Evolutionary conservation across 768 basidiomycete species (phyloP).

Genomic region (Mycena pura): DNA sequence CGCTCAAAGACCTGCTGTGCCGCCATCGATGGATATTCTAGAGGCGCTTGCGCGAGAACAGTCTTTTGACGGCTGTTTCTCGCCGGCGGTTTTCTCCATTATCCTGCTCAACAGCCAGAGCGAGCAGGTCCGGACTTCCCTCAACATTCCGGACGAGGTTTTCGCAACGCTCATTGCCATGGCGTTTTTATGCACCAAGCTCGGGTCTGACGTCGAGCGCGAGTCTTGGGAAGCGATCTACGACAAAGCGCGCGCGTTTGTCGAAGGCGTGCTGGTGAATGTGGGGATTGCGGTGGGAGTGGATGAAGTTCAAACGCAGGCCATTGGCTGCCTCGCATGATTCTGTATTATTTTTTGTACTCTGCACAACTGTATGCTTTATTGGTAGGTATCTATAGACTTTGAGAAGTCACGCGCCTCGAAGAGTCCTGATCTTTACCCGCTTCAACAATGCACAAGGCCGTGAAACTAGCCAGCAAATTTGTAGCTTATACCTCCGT

Average conservation of each 20-base stretch:
- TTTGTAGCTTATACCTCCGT: conserved; percentile 14
- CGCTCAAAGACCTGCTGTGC: no score
- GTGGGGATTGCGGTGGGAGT: not conserved
- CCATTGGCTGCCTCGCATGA: no score
- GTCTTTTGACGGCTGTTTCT: conserved; percentile 27
- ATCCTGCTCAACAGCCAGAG: conserved; percentile 2
- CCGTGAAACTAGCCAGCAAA: conserved; percentile 14
- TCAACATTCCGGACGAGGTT: conserved; percentile 3
- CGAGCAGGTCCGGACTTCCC: not conserved
- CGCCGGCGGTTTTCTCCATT: conserved; percentile 10
- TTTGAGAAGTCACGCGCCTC: no score
- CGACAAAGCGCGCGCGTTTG: conserved; percentile 21
- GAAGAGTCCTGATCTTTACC: no score
- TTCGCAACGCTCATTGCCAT: conserved; percentile 22
- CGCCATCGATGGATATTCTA: conserved; percentile 9
- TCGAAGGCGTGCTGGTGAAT: not conserved
- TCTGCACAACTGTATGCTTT: no score
- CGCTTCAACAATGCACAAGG: conserved; percentile 21
- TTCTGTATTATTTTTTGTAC: no score
- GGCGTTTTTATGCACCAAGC: conserved; percentile 15
- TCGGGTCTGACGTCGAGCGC: conserved; percentile 5
- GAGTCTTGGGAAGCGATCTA: conserved; percentile 25
- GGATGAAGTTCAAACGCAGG: conserved; percentile 3
- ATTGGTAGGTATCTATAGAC: no score
- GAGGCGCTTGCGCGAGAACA: conserved; percentile 26